Evolutionary conservation across 805 yeast genomes (phyloP).

Genomic region (Brettanomyces bruxellensis): DNA sequence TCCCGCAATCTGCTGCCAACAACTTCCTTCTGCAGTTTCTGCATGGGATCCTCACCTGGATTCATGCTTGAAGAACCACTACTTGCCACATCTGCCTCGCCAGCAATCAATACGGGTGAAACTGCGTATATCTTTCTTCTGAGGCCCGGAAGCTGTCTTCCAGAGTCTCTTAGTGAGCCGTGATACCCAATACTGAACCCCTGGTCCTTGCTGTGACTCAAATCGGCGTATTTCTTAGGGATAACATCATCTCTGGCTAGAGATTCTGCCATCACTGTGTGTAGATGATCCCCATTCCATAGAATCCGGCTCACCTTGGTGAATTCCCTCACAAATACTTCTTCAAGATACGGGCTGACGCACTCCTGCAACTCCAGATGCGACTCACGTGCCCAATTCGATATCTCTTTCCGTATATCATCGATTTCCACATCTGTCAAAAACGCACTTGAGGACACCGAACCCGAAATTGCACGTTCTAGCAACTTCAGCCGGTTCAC

Average conservation of each 20-base stretch:
- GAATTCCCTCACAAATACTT: slow-evolving; percentile 18
- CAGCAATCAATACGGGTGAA: slow-evolving; percentile 7
- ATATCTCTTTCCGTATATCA: slow-evolving; percentile 7
- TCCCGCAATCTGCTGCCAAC: slow-evolving; percentile 18
- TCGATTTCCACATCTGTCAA: not conserved
- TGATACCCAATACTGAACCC: slow-evolving; percentile 14
- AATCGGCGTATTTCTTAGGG: slow-evolving; percentile 3
- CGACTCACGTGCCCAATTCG: slow-evolving; percentile 24
- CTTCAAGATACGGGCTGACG: slow-evolving; percentile 22
- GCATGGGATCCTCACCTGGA: slow-evolving; percentile 7
- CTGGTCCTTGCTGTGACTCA: slow-evolving; percentile 2
- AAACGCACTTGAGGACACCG: not conserved
- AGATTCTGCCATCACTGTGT: slow-evolving; percentile 19
- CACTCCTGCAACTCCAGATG: slow-evolving; percentile 27
- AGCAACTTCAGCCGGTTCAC: slow-evolving; percentile 17
- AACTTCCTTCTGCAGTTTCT: slow-evolving; percentile 10
- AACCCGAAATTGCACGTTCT: slow-evolving; percentile 15
- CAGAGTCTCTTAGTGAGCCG: slow-evolving; percentile 21
- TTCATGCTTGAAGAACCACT: not conserved
- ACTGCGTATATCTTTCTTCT: slow-evolving; percentile 24
- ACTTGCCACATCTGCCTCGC: not conserved
- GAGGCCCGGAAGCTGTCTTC: slow-evolving; percentile 9
- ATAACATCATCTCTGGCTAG: slow-evolving; percentile 14
- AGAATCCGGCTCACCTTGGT: slow-evolving; percentile 22
- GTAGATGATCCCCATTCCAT: slow-evolving; percentile 25